Base-by-base conservation (phyloP, 1,139 yeast genomes). In the Protomyces arabidopsidicola region DNA sequence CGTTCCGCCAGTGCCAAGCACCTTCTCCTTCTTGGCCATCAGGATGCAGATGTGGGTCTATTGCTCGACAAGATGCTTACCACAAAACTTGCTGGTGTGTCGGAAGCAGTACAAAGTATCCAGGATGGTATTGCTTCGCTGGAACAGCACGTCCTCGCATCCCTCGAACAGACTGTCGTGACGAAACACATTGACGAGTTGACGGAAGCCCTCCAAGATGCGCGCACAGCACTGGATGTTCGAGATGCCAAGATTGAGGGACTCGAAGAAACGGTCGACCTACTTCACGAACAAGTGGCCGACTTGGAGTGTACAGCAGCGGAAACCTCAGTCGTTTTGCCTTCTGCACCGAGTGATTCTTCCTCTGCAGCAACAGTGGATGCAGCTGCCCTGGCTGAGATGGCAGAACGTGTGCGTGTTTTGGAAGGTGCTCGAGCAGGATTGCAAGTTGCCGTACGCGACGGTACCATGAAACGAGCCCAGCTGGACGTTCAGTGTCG, bases 51-150 rank as follows among this genome's bases (percentile, higher is more conserved):
- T 20, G 22, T 52, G 39, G 62, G 62, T 3, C 45, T 58, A 16
- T 48, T 58, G 52, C 56, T 58, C 4, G 62, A 58, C 24, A 55
- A 55, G 20, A 58, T 58, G 62, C 56, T 58, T 14, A 51, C 62
- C 3, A 50, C 62, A 3, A 58, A 58, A 24, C 45, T 58, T 4
- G 55, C 62, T 14, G 52, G 34, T 16, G 62, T 58, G 31, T 39
- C 56, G 5, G 62, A 58, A n/a, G 34, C 53, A 20, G 42, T 58
- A 18, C 45, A 50, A 27, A 20, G 27, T 31, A 18, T 58, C 18
- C 62, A 52, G 27, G 31, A 48, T 10, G 34, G 53, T 34, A 38
- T 58, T 12, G 39, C 35, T 10, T 12, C 55, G n/a, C 27, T 58
- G 16, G 45, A 36, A 3, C 52, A 27, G 8, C 52, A 58, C 9